Base-by-base conservation (phyloP, 148 eudicot genomes). In the Polygonum aviculare region DNA sequence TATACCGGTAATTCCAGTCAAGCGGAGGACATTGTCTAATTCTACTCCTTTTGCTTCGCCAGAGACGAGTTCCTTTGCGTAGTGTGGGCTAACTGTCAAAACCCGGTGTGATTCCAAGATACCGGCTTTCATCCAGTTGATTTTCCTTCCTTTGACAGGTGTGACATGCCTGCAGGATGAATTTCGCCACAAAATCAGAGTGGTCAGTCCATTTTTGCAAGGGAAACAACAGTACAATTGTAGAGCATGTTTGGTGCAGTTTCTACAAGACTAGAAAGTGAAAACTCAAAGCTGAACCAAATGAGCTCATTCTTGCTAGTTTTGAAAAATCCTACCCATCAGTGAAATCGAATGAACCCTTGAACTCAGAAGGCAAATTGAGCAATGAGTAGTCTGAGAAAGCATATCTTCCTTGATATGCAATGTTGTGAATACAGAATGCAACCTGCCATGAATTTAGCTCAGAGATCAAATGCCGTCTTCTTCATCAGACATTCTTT, bases 41-140 rank as follows among this genome's bases (percentile, higher is more conserved):
- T 93, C 99, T 39, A 93, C 97, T 36, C 99, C 98, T 50, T 87
- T 96, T 5, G 79, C 97, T 1, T 4, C 80, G 5, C 85, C 87
- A 70, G 97, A 87, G 44, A 86, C 78, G 59, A 93, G 86, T 74
- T 96, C 99, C 73, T 84, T 26, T 15, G 99, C 98, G 65, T 96
- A 96, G 85, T 91, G 19, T 38, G 98, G 98, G 83, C 99, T 96
- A 60, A 96, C 99, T 67, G 99, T 96, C 62, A 96, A 15, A 18
- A 86, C 88, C n/a, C 83, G 81, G 63, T 93, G 78, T 33, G 98
- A 88, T 79, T 88, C 94, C 75, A 90, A 19, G 69, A 93, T 86
- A 74, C 87, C 99, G 21, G 97, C 99, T 79, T 96, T 93, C 99
- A 96, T 87, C 99, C 97, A 95, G 76, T 95, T 95, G 44, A 95